Conservation (phyloP, 176 grass and related monocot genomes). For the Eremochloa ophiuroides region DNA sequence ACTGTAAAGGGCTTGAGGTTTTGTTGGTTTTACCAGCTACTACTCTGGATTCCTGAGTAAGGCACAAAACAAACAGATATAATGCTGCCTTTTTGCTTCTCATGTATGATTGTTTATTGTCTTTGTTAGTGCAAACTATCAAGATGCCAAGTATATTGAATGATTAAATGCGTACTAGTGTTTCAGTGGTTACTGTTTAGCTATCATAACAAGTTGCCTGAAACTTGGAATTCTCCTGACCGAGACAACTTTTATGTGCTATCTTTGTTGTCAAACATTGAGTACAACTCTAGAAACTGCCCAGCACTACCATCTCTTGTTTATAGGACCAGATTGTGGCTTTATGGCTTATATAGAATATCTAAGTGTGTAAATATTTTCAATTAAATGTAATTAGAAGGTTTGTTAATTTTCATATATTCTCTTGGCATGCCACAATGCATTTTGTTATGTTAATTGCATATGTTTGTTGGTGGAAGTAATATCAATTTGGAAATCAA, state of each 20-base stretch:
- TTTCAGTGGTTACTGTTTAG: background rate
- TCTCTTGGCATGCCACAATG: no score
- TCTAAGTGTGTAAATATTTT: background rate
- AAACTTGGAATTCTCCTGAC: background rate
- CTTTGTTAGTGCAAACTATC: background rate
- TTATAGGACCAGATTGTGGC: constrained; percentile 11
- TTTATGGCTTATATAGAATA: background rate
- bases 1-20: no score
- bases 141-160: constrained; percentile 3
- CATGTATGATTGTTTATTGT: constrained; percentile 25
- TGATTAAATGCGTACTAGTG: background rate
- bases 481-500: no score
- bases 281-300: background rate
- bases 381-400: background rate
- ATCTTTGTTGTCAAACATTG: background rate
- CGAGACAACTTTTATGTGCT: background rate
- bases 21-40: no score
- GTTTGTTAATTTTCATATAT: no score
- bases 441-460: no score
- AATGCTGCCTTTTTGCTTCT: constrained; percentile 70
- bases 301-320: no score
- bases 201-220: background rate
- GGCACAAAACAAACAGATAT: no score
- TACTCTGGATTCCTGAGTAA: no score
- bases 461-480: no score